These are phyloP conservation scores for Canna indica DNA, from an alignment of 176 grass and related monocot species.

Conservation along the genomic window DNA sequence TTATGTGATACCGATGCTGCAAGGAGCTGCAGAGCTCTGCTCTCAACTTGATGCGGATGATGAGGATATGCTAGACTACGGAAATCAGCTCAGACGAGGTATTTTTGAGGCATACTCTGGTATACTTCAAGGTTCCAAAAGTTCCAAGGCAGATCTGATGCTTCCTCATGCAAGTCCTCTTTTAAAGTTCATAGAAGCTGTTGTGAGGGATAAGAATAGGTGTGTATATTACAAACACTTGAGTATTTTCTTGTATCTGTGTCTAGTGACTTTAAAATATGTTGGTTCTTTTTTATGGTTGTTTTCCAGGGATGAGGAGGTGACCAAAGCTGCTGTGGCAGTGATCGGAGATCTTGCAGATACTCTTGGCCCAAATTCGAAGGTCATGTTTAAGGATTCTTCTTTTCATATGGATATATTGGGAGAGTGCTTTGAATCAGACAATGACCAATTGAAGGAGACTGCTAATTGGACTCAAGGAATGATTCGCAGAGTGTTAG, in stretches of 20 bases:
- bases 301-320: conserved; percentile 56
- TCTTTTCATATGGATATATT: conserved; percentile 67
- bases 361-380: conserved; percentile 47
- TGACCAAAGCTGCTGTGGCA: conserved; percentile 75
- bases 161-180: conserved; percentile 52
- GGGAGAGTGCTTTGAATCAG: conserved; percentile 48
- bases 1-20: conserved; percentile 73
- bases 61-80: conserved; percentile 76
- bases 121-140: conserved; percentile 81
- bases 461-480: conserved; percentile 51
- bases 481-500: conserved; percentile 62
- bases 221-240: conserved; percentile 3
- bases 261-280: neutral
- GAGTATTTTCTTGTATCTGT: neutral
- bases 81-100: conserved; percentile 68
- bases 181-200: conserved; percentile 69
- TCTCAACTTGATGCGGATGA: conserved; percentile 52
- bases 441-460: conserved; percentile 63
- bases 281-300: neutral
- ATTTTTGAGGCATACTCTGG: conserved; percentile 90
- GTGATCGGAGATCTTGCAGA: conserved; percentile 78
- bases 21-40: conserved; percentile 63
- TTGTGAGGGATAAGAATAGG: conserved; percentile 62
- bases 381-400: conserved; percentile 43
- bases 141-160: conserved; percentile 61